Evolutionary conservation across 139 green algal species (phyloP).

Genomic region (Medakamo hakoo): DNA sequence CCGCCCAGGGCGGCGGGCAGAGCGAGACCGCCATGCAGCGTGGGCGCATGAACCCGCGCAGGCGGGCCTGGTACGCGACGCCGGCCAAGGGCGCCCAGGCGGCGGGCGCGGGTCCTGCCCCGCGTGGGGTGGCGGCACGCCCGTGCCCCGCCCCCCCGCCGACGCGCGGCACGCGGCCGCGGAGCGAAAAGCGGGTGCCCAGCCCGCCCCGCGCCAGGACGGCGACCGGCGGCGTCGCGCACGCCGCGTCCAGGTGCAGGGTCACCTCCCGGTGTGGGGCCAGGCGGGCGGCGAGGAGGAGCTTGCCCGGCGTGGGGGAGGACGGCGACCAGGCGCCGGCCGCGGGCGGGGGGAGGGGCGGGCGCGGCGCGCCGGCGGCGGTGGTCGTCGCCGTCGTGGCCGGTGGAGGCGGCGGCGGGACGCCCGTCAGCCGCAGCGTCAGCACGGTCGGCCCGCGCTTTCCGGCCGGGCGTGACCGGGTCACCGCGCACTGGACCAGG

Average conservation of each 20-base stretch:
- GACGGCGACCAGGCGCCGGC: too few species aligned
- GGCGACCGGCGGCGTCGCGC: neutral
- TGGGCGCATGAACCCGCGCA: constrained; percentile 34
- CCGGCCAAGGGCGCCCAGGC: constrained; percentile 3
- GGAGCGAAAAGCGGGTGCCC: neutral
- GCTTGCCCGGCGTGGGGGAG: neutral
- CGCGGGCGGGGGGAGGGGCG: too few species aligned
- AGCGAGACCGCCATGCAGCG: constrained; percentile 10
- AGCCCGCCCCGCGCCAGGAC: neutral
- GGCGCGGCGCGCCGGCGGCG: too few species aligned
- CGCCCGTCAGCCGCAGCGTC: too few species aligned
- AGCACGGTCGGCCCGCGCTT: too few species aligned
- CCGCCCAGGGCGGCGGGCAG: neutral
- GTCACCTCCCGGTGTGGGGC: neutral
- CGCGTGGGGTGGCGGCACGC: neutral
- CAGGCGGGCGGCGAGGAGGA: neutral
- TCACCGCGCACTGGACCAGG: neutral
- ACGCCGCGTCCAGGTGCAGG: neutral
- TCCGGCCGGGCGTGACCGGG: neutral
- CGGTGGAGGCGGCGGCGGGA: too few species aligned
- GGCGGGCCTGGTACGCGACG: constrained; percentile 20
- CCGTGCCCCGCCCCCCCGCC: neutral
- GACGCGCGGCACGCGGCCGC: neutral
- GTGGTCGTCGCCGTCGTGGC: neutral
- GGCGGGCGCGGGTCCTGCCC: neutral